Conservation (phyloP, 441 rosid species). For the Rhodomyrtus psidioides region DNA sequence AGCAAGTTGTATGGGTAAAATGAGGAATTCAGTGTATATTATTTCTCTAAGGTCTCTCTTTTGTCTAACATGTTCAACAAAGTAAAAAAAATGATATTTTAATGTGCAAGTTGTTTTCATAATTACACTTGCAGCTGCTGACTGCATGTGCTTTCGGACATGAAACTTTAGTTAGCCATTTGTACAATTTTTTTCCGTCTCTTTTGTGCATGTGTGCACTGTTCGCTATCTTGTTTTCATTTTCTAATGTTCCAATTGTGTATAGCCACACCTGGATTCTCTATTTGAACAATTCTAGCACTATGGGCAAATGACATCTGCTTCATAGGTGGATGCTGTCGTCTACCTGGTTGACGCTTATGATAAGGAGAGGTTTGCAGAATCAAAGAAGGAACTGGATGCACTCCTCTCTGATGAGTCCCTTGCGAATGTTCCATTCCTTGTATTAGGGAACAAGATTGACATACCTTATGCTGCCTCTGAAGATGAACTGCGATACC, state of each 20-base stretch:
- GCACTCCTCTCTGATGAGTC: constrained; percentile 80
- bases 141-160: background rate
- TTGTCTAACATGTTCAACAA: background rate
- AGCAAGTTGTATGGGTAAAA: background rate
- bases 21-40: background rate
- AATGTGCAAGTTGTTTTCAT: background rate
- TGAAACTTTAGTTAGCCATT: background rate
- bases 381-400: constrained; percentile 76
- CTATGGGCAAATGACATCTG: background rate
- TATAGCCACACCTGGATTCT: background rate
- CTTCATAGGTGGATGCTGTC: constrained; percentile 73
- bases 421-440: constrained; percentile 59
- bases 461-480: constrained; percentile 81
- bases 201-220: background rate
- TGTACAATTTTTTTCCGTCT: background rate
- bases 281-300: background rate
- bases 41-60: background rate
- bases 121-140: background rate
- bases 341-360: constrained; percentile 87
- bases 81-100: background rate
- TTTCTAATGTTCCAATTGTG: background rate
- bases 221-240: background rate
- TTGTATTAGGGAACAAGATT: constrained; percentile 76
- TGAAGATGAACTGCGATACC: constrained; percentile 69
- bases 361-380: constrained; percentile 74